These are phyloP conservation scores for Escallonia herrerae DNA, from an alignment of 129 eudicot genomes.

Conservation along the genomic window DNA sequence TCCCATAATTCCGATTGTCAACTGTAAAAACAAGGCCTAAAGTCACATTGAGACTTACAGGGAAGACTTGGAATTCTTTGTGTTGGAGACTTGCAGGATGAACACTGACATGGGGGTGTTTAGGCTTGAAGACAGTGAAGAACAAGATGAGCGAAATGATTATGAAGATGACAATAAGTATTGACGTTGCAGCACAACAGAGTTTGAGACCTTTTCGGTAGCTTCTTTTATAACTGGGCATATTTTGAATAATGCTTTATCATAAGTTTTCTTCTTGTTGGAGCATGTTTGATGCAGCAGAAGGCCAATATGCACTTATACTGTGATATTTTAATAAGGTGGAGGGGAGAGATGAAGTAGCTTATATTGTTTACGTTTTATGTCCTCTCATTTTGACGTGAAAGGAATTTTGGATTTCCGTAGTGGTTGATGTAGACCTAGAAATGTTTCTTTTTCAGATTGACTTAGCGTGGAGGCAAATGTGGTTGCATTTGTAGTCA, in stretches of 20 bases:
- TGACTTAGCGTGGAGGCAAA: no score
- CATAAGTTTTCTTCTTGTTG: no score
- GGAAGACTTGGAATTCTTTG: conserved; percentile 6
- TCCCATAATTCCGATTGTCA: conserved; percentile 14
- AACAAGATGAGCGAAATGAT: conserved; percentile 5
- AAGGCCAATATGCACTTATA: no score
- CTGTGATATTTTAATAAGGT: no score
- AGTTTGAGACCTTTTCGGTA: conserved; percentile 12
- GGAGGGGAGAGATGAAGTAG: no score
- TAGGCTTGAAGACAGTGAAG: conserved; percentile 17
- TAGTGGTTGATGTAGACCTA: not conserved
- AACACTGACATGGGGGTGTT: conserved; percentile 5
- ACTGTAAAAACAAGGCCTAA: conserved; percentile 5
- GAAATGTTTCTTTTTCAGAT: no score
- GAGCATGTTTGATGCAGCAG: no score
- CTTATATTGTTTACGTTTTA: not conserved
- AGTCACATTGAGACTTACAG: conserved; percentile 11
- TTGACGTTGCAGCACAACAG: conserved; percentile 7
- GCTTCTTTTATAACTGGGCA: not conserved
- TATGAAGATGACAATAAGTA: not conserved
- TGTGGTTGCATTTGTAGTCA: no score
- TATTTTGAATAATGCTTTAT: not conserved
- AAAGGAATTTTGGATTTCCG: not conserved
- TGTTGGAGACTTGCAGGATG: conserved; percentile 16
- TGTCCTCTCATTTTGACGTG: not conserved